Conservation (phyloP, 164 flowering plant genomes). For the Paratinospora sagittata region DNA sequence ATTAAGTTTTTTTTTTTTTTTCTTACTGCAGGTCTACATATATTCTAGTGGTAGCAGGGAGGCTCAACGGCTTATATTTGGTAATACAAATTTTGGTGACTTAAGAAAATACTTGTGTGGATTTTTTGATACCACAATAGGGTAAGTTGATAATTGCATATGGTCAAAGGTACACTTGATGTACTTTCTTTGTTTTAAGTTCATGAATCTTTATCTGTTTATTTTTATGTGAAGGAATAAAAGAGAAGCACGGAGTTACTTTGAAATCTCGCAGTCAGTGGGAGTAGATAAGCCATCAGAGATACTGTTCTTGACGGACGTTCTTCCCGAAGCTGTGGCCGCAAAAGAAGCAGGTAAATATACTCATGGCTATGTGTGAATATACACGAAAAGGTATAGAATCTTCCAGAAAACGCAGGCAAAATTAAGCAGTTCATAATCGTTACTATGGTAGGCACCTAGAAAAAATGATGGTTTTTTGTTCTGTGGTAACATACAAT, state of each 20-base stretch:
- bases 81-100: conserved; percentile 78
- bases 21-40: conserved; percentile 73
- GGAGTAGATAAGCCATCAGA: conserved; percentile 85
- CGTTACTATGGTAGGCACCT: too few species aligned
- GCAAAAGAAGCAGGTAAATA: conserved; percentile 86
- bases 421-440: too few species aligned
- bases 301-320: conserved; percentile 80
- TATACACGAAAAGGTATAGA: too few species aligned
- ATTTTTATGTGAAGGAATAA: conserved; percentile 49
- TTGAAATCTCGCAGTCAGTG: conserved; percentile 62
- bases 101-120: conserved; percentile 78
- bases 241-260: conserved; percentile 68
- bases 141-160: conserved; percentile 40
- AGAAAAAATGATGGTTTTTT: too few species aligned
- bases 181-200: background rate
- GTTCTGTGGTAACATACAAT: too few species aligned
- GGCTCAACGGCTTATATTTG: conserved; percentile 93
- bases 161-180: background rate
- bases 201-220: background rate
- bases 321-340: conserved; percentile 82
- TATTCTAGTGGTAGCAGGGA: conserved; percentile 98
- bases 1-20: too few species aligned
- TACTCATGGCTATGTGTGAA: background rate
- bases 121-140: conserved; percentile 78
- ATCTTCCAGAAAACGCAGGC: too few species aligned